A percentile compares a stretch with the other conserved stretches of the same genome.
phyloP scores from a whole-genome alignment of 352 stramenopile species.

The Phytophthora sojae region DNA sequence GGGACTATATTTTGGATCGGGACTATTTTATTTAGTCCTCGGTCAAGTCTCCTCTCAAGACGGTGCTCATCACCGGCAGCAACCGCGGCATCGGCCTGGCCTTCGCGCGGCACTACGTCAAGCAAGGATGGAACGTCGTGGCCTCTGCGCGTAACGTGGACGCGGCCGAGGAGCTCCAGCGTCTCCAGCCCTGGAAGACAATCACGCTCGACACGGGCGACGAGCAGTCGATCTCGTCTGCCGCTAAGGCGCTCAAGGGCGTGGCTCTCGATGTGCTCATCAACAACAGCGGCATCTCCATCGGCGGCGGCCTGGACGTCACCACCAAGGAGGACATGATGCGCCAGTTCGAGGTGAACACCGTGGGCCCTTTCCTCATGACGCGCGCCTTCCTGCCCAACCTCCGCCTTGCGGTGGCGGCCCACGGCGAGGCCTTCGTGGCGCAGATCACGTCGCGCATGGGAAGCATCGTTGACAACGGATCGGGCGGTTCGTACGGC shows the following conservation, averaged over 20 bases:
- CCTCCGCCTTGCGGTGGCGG: slow-evolving; percentile 46
- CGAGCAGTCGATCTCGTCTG: slow-evolving; percentile 56
- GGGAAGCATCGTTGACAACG: slow-evolving; percentile 69
- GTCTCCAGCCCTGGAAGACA: slow-evolving; percentile 53
- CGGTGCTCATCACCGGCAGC: slow-evolving; percentile 59
- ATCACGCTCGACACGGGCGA: slow-evolving; percentile 59
- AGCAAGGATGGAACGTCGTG: slow-evolving; percentile 58
- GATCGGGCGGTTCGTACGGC: slow-evolving; percentile 66
- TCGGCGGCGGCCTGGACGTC: slow-evolving; percentile 31
- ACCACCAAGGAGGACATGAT: slow-evolving; percentile 66
- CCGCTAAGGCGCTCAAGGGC: slow-evolving; percentile 47
- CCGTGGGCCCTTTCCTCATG: slow-evolving; percentile 70
- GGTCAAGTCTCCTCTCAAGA: slow-evolving; percentile 26
- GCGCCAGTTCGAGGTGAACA: slow-evolving; percentile 80
- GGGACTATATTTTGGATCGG: too few relatives aligned
- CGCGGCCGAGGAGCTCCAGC: slow-evolving; percentile 36
- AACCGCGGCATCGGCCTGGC: slow-evolving; percentile 60
- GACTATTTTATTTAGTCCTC: too few relatives aligned
- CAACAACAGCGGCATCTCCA: slow-evolving; percentile 72
- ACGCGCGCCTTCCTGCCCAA: slow-evolving; percentile 68
- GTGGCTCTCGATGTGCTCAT: slow-evolving; percentile 72
- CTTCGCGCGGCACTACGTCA: slow-evolving; percentile 52
- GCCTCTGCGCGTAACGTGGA: slow-evolving; percentile 51
- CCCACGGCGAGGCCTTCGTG: slow-evolving; percentile 51
- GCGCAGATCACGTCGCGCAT: slow-evolving; percentile 69